phyloP scores from a whole-genome alignment of 1,284 basidiomycete genomes.

The Schizopora paradoxa region DNA sequence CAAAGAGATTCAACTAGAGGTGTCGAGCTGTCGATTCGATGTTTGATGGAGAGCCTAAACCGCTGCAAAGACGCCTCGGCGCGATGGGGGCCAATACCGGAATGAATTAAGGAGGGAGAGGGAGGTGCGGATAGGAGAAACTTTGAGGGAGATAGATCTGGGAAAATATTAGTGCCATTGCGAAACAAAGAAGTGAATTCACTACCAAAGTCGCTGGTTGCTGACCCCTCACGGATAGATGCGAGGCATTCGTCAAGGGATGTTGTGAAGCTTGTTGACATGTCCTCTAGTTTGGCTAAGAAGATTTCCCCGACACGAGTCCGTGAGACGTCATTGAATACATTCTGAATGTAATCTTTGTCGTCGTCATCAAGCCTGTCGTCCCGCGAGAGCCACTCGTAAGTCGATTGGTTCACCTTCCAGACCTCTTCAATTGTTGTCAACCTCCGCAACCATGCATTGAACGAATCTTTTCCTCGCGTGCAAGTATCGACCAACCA shows the following conservation, averaged over 20 bases:
- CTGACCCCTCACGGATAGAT: conserved; percentile 27
- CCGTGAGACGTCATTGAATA: conserved; percentile 48
- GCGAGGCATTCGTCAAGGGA: conserved; percentile 28
- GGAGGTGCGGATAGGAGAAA: conserved; percentile 52
- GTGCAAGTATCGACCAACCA: conserved; percentile 58
- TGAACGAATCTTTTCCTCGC: conserved; percentile 39
- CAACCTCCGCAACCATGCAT: conserved; percentile 54
- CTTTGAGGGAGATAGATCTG: conserved; percentile 46
- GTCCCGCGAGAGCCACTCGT: conserved; percentile 39
- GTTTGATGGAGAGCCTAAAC: conserved; percentile 50
- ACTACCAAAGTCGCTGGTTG: conserved; percentile 29
- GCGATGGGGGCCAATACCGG: conserved; percentile 31
- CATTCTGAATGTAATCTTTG: conserved; percentile 29
- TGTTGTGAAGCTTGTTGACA: conserved; percentile 42
- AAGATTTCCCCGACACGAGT: conserved; percentile 53
- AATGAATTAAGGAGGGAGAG: conserved; percentile 39
- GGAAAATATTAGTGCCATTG: conserved; percentile 14
- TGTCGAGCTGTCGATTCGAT: conserved; percentile 57
- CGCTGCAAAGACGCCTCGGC: conserved; percentile 48
- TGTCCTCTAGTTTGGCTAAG: conserved; percentile 39
- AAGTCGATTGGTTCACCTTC: conserved; percentile 48
- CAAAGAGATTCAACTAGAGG: conserved; percentile 54
- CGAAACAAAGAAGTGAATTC: background rate
- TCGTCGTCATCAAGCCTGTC: conserved; percentile 42
- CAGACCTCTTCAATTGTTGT: conserved; percentile 58